phyloP scores from a whole-genome alignment of 257 asterid genomes.

The Jacaranda copaia region DNA sequence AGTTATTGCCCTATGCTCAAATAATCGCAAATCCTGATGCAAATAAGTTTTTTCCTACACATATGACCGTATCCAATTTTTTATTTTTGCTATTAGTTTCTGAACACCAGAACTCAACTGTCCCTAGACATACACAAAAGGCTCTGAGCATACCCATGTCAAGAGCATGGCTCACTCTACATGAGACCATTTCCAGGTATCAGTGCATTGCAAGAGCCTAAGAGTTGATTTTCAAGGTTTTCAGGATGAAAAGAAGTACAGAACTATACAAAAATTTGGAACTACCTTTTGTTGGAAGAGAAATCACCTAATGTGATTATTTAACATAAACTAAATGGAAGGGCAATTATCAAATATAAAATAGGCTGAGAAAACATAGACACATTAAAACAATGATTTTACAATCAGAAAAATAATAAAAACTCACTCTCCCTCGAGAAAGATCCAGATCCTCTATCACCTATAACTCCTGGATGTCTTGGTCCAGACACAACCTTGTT shows the following conservation, averaged over 20 bases:
- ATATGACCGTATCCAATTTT: neutral
- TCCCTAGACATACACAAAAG: neutral
- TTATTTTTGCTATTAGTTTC: too few species aligned
- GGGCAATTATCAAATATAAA: conserved; percentile 17
- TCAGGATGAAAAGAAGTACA: neutral
- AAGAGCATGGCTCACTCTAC: neutral
- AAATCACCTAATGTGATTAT: neutral
- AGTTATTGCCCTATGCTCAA: neutral
- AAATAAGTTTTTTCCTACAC: neutral
- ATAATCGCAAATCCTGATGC: neutral
- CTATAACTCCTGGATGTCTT: conserved; percentile 89
- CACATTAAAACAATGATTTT: neutral
- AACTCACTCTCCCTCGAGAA: conserved; percentile 92
- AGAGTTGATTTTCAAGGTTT: neutral
- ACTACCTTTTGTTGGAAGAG: conserved; percentile 8
- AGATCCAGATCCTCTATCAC: conserved; percentile 94
- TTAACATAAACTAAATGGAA: conserved; percentile 9
- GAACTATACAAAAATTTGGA: neutral
- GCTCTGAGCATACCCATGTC: neutral
- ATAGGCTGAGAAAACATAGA: neutral
- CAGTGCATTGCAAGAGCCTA: neutral
- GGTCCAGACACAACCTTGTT: conserved; percentile 88
- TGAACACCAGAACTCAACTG: too few species aligned
- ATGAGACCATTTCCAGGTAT: too few species aligned
- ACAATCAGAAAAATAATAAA: conserved; percentile 12